Base-by-base conservation (phyloP, 2,329 filamentous ascomycete genomes). In the Fusarium sp. region DNA sequence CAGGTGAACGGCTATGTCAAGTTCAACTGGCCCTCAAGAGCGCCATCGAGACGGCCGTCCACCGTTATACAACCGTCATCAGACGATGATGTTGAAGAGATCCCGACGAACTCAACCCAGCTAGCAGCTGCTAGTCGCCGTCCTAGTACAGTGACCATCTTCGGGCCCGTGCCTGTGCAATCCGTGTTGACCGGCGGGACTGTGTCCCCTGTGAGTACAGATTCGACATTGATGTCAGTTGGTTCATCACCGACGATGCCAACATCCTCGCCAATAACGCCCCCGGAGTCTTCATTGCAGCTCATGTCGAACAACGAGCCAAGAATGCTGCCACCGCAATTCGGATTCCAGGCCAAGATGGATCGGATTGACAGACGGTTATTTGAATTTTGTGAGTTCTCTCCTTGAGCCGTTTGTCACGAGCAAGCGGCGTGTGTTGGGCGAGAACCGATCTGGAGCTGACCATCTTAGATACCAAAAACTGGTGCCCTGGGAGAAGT, bases 401-500 rank as follows among this genome's bases (percentile, higher is more conserved):
- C 11, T 20, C 15, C 33, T 10, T 17, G n/a, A 11, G 17, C 9
- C 38, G 20, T 30, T 27, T 37, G 3, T 30, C 25, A 25, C 6
- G 8, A 50, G 30, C 20, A 43, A 20, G 11, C 20, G 10, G 47
- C 10, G 17, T 32, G 14, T n/a, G 6, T 2, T 38, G 12, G 47
- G 43, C 60, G 14, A 60, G n/a, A 10, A 35, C 27, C 5, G 40
- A 43, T 47, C 63, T 20, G 56, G 12, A 8, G 47, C 56, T 66
- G 50, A 75, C 58, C 54, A 63, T 58, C 6, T 35, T 11, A 85
- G 83, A 85, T 68, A 73, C 82, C 4, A 78, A 76, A 10, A 84
- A 84, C 22, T 85, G 84, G 83, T 85, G 83, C 38, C 81, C 83
- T 1, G 84, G 84, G 7, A 78, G 84, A 54, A 85, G 81, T 64